These are phyloP conservation scores for Phoenix dactylifera DNA, from an alignment of 176 grass and related monocot species.

Conservation along the genomic window DNA sequence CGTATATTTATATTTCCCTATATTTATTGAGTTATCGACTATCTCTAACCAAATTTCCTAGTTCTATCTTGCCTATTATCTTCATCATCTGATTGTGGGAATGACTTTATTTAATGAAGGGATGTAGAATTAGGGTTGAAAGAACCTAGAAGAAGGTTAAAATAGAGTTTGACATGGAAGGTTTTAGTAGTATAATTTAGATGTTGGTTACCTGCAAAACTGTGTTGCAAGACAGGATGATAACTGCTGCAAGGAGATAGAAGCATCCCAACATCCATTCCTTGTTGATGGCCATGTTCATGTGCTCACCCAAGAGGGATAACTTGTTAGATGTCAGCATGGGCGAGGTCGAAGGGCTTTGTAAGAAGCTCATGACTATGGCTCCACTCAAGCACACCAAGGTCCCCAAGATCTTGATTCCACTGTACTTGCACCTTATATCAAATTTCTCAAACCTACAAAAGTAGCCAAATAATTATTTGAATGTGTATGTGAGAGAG, in stretches of 20 bases:
- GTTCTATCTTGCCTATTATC: too few relatives aligned
- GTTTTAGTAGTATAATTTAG: too few relatives aligned
- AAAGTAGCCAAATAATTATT: not conserved
- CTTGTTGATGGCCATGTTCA: slow-evolving; percentile 1
- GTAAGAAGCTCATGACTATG: slow-evolving; percentile 54
- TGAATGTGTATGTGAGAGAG: too few relatives aligned
- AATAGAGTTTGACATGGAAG: too few relatives aligned
- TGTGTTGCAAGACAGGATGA: slow-evolving; percentile 45
- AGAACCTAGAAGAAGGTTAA: too few relatives aligned
- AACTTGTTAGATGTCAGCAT: not conserved
- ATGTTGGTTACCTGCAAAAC: slow-evolving; percentile 41
- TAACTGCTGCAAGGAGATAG: slow-evolving; percentile 37
- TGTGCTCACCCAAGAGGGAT: not conserved
- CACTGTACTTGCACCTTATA: slow-evolving; percentile 56
- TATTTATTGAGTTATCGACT: too few relatives aligned
- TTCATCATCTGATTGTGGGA: too few relatives aligned
- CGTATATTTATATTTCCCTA: too few relatives aligned
- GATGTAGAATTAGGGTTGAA: too few relatives aligned
- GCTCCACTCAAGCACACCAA: slow-evolving; percentile 59
- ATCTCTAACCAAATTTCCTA: too few relatives aligned
- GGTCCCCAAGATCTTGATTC: slow-evolving; percentile 56
- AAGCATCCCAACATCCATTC: slow-evolving; percentile 57
- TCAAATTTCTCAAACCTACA: slow-evolving; percentile 75
- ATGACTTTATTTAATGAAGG: too few relatives aligned
- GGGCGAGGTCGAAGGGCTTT: slow-evolving; percentile 28